Evolutionary conservation across 192 early-diverging fungal genomes (phyloP).

Genomic region (Backusella parvicylindrica): DNA sequence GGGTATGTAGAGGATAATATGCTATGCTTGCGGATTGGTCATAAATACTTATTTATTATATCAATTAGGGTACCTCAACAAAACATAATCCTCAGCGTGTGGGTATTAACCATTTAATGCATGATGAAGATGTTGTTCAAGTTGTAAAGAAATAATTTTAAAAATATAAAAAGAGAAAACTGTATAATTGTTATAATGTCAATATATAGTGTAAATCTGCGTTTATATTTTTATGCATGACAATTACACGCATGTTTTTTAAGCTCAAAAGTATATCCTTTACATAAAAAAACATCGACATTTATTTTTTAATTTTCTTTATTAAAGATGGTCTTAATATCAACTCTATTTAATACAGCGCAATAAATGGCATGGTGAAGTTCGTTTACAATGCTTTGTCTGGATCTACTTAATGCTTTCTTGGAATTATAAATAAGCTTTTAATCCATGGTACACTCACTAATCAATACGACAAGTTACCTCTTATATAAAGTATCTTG

Average conservation of each 20-base stretch:
- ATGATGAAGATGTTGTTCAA: slow-evolving; percentile 95
- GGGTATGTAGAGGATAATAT: slow-evolving; percentile 46
- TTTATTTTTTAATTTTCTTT: no score
- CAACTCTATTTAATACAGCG: not conserved
- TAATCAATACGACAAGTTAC: not conserved
- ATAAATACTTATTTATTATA: not conserved
- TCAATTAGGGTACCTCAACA: slow-evolving; percentile 69
- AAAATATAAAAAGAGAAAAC: not conserved
- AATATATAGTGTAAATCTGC: not conserved
- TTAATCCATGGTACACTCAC: not conserved
- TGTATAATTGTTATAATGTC: not conserved
- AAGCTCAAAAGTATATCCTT: no score
- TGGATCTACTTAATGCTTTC: not conserved
- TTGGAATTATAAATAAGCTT: not conserved
- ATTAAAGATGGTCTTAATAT: not conserved
- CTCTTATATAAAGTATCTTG: no score
- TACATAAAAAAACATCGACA: no score
- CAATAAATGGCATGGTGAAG: not conserved
- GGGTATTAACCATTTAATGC: slow-evolving; percentile 74
- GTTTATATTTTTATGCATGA: not conserved
- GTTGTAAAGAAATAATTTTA: slow-evolving; percentile 62
- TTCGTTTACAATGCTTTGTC: not conserved
- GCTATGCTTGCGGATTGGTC: not conserved
- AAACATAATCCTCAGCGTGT: slow-evolving; percentile 98
- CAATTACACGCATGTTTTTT: no score